Conservation (phyloP, 2,329 filamentous ascomycete genomes). For the Cadophora sp. region DNA sequence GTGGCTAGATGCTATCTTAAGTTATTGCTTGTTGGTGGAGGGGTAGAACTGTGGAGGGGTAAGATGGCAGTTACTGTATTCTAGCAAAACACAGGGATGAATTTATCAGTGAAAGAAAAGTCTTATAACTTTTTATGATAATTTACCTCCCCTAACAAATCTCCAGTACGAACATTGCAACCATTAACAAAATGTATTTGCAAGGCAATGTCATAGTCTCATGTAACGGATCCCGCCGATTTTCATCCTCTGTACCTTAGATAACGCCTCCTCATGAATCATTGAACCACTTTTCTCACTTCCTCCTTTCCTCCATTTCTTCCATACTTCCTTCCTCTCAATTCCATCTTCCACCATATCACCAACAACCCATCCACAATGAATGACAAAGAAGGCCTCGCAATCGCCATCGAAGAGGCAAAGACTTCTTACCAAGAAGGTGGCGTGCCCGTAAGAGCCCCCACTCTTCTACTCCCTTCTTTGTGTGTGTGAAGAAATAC, state of each 20-base stretch:
- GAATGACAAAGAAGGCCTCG: conserved; percentile 52
- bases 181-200: too few relatives aligned
- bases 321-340: background rate
- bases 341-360: background rate
- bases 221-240: conserved; percentile 1
- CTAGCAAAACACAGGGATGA: too few relatives aligned
- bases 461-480: conserved; percentile 11
- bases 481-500: background rate
- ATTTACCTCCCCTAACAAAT: too few relatives aligned
- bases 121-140: too few relatives aligned
- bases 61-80: too few relatives aligned
- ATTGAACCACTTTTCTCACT: background rate
- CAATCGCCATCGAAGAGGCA: conserved; percentile 56
- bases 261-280: background rate
- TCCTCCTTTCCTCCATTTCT: background rate
- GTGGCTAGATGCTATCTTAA: too few relatives aligned
- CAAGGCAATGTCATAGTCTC: background rate
- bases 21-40: too few relatives aligned
- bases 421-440: conserved; percentile 54
- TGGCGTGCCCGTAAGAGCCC: conserved; percentile 53
- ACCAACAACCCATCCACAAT: conserved; percentile 37
- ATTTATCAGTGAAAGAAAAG: too few relatives aligned
- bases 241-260: background rate
- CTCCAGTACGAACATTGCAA: too few relatives aligned
- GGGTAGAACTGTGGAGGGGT: too few relatives aligned